Percentiles rank a stretch among this genome's conserved stretches.
Conservation (phyloP, 2,329 filamentous ascomycete species). For the Fusarium musae region DNA sequence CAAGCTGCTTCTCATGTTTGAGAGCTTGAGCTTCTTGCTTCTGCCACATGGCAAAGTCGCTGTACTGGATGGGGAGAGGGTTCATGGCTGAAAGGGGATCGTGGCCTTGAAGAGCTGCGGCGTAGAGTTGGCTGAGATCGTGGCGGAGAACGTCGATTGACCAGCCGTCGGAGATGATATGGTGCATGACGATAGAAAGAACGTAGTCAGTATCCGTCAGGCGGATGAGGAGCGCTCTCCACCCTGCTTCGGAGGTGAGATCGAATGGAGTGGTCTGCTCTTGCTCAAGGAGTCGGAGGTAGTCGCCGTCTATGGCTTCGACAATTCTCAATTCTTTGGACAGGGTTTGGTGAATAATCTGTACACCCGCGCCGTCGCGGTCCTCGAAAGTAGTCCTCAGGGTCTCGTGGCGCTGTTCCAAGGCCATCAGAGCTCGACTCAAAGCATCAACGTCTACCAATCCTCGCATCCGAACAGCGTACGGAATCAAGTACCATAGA, state of each 20-base stretch:
- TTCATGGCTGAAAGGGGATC: not conserved
- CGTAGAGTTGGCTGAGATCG: conserved; percentile 39
- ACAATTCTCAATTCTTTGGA: conserved; percentile 49
- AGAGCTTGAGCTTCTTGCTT: conserved; percentile 18
- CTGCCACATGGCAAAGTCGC: conserved; percentile 43
- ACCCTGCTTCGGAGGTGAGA: not conserved
- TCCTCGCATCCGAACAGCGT: conserved; percentile 2
- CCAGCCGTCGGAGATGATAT: conserved; percentile 47
- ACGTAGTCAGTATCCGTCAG: conserved; percentile 29
- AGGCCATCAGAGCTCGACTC: not conserved
- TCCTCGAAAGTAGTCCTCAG: not conserved
- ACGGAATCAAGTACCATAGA: conserved; percentile 5
- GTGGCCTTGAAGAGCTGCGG: not conserved
- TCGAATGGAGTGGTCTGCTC: not conserved
- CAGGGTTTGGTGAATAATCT: not conserved
- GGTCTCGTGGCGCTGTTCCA: conserved; percentile 2
- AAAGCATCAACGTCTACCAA: not conserved
- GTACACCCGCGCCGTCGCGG: not conserved
- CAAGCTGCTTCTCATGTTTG: conserved; percentile 35
- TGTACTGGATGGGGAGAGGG: conserved; percentile 41
- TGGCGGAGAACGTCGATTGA: conserved; percentile 39
- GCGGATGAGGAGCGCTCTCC: conserved; percentile 15
- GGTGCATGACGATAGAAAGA: conserved; percentile 45
- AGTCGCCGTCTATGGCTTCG: conserved; percentile 65
- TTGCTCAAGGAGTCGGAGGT: not conserved